A percentile compares a stretch with the other conserved stretches of the same genome.
Evolutionary conservation across 768 basidiomycete species (phyloP).

Genomic region (Tricholoma matsutake): DNA sequence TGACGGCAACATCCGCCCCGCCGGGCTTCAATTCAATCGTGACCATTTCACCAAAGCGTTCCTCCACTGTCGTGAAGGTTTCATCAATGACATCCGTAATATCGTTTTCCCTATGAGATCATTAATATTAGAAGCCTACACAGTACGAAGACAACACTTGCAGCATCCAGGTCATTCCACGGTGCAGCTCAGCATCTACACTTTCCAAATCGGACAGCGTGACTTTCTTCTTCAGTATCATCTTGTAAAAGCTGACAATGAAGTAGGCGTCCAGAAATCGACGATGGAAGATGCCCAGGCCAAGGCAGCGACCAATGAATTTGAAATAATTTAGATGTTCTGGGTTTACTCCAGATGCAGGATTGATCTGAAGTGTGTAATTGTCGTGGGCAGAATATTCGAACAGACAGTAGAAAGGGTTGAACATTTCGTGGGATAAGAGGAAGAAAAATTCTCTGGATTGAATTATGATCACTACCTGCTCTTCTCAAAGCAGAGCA

Average conservation of each 20-base stretch:
- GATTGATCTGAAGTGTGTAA: slow-evolving; percentile 99
- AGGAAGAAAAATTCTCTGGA: slow-evolving; percentile 99
- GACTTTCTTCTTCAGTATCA: slow-evolving; percentile 98
- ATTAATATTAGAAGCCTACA: slow-evolving; percentile 1
- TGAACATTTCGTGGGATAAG: slow-evolving; percentile 99
- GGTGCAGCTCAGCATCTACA: slow-evolving; percentile 92
- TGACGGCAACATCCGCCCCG: slow-evolving; percentile 83
- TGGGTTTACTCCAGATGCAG: slow-evolving; percentile 95
- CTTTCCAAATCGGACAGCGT: slow-evolving; percentile 91
- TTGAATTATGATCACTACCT: background rate
- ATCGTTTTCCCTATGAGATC: slow-evolving; percentile 79
- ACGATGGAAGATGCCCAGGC: slow-evolving; percentile 97
- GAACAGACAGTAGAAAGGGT: slow-evolving; percentile 99
- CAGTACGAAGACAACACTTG: slow-evolving; percentile 37
- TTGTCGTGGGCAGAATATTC: slow-evolving; percentile 99
- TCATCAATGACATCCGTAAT: slow-evolving; percentile 98
- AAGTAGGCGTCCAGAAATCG: slow-evolving; percentile 99
- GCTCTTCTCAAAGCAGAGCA: background rate
- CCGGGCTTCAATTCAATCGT: slow-evolving; percentile 93
- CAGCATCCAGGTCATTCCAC: slow-evolving; percentile 99
- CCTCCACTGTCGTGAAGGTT: slow-evolving; percentile 95
- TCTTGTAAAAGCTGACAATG: slow-evolving; percentile 99
- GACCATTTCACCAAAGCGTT: slow-evolving; percentile 97
- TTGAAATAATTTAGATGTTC: slow-evolving; percentile 99
- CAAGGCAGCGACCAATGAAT: slow-evolving; percentile 95